These are phyloP conservation scores for Dipodascus geniculatus DNA, from an alignment of 805 yeast species.

Conservation along the genomic window DNA sequence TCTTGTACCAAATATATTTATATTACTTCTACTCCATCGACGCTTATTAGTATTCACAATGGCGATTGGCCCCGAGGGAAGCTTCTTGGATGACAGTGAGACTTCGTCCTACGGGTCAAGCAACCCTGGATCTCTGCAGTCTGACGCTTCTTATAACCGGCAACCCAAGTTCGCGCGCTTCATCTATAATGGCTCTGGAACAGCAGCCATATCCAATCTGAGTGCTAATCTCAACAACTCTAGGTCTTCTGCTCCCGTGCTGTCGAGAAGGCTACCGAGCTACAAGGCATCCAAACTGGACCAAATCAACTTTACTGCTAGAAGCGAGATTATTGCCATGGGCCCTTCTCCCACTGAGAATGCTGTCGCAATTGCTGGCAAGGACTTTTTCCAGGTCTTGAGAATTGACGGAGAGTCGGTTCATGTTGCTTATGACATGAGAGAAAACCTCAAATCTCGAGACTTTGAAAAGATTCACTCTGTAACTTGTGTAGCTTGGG, in stretches of 20 bases:
- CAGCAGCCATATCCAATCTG: neutral
- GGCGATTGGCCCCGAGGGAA: neutral
- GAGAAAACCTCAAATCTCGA: slow-evolving; percentile 11
- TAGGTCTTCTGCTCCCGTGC: neutral
- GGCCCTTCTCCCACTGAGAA: slow-evolving; percentile 17
- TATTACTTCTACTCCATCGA: neutral
- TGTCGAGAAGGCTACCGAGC: neutral
- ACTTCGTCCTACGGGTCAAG: neutral
- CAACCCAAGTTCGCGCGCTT: neutral
- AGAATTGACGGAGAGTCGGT: slow-evolving; percentile 5
- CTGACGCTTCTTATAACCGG: neutral
- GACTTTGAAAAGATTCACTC: slow-evolving; percentile 18
- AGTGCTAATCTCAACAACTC: neutral
- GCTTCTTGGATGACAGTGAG: neutral
- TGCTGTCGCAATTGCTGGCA: slow-evolving; percentile 21
- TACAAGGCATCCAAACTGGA: neutral
- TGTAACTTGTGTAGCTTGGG: slow-evolving; percentile 27
- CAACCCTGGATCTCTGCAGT: neutral
- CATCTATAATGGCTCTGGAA: slow-evolving; percentile 2
- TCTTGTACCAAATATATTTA: neutral
- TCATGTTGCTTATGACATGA: slow-evolving; percentile 7
- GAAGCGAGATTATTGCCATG: slow-evolving; percentile 21
- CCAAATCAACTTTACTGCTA: slow-evolving; percentile 7
- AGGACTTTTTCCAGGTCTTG: slow-evolving; percentile 18
- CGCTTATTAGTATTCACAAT: neutral